A percentile compares a stretch with the other conserved stretches of the same genome.
Conservation (phyloP, 441 rosid species). For the Mallotus japonicus region DNA sequence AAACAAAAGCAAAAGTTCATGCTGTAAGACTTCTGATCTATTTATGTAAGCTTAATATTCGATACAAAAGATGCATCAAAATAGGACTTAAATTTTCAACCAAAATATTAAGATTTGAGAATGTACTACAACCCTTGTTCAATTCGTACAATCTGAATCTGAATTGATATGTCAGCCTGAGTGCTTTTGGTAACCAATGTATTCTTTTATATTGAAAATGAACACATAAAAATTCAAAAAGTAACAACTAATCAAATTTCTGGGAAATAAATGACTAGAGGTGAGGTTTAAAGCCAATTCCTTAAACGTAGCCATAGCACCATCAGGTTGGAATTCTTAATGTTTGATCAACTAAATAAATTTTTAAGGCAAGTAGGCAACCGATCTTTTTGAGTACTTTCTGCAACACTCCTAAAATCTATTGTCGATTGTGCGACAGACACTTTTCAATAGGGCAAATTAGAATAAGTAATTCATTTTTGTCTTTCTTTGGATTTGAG, state of each 20-base stretch:
- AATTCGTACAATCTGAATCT: background rate
- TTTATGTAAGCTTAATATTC: background rate
- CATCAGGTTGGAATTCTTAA: background rate
- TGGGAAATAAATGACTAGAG: background rate
- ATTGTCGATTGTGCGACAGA: background rate
- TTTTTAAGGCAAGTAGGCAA: background rate
- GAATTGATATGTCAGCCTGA: background rate
- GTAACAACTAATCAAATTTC: background rate
- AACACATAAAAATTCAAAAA: background rate
- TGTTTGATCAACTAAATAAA: background rate
- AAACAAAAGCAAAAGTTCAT: conserved; percentile 13
- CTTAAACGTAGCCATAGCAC: background rate
- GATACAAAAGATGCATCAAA: conserved; percentile 4
- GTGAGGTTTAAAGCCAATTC: background rate
- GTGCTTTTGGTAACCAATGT: background rate
- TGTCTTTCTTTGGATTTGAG: background rate
- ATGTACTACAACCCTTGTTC: background rate
- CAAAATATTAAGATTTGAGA: background rate
- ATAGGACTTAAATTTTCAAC: background rate
- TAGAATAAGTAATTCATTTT: background rate
- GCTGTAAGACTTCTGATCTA: background rate
- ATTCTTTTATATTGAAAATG: background rate
- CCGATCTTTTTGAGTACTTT: background rate
- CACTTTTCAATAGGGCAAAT: background rate
- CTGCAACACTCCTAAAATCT: background rate